phyloP scores from a whole-genome alignment of 495 filamentous ascomycete genomes.

The Penicillium salamii region DNA sequence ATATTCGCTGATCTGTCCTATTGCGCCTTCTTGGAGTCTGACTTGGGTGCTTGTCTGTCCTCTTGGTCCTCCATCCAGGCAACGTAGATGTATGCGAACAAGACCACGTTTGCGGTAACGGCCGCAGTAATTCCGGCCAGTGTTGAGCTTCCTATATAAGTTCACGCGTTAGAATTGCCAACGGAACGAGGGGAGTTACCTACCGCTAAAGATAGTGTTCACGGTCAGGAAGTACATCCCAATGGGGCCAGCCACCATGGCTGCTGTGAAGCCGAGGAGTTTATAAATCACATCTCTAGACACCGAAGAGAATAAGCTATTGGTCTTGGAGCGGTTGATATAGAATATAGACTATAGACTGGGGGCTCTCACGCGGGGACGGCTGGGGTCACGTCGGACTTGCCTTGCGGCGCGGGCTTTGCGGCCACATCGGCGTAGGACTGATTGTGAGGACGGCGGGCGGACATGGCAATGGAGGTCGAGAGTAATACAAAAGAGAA shows the following conservation, averaged over 20 bases:
- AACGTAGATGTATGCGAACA: constrained; percentile 87
- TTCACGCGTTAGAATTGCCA: too few species aligned
- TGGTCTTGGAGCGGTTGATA: neutral
- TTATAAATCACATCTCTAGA: constrained; percentile 82
- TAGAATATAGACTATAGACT: too few species aligned
- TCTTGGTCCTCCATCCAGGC: constrained; percentile 84
- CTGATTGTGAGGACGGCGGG: constrained; percentile 31
- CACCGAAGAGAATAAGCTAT: neutral
- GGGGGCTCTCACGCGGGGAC: constrained; percentile 63
- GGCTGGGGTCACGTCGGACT: constrained; percentile 56
- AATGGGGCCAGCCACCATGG: constrained; percentile 84
- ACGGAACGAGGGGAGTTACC: constrained; percentile 7
- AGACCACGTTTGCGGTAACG: constrained; percentile 83
- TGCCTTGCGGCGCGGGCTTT: constrained; percentile 20
- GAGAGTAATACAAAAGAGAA: too few species aligned
- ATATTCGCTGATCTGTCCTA: constrained; percentile 16
- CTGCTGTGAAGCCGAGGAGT: constrained; percentile 82
- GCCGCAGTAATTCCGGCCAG: constrained; percentile 83
- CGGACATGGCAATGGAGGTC: too few species aligned
- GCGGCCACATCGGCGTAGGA: constrained; percentile 33
- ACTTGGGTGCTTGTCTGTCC: constrained; percentile 58
- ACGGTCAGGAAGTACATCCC: constrained; percentile 82
- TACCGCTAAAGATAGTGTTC: constrained; percentile 75
- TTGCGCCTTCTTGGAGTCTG: constrained; percentile 60
- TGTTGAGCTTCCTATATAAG: constrained; percentile 70